Conservation (phyloP, 352 stramenopile species). For the Pythium pyrilobum region DNA sequence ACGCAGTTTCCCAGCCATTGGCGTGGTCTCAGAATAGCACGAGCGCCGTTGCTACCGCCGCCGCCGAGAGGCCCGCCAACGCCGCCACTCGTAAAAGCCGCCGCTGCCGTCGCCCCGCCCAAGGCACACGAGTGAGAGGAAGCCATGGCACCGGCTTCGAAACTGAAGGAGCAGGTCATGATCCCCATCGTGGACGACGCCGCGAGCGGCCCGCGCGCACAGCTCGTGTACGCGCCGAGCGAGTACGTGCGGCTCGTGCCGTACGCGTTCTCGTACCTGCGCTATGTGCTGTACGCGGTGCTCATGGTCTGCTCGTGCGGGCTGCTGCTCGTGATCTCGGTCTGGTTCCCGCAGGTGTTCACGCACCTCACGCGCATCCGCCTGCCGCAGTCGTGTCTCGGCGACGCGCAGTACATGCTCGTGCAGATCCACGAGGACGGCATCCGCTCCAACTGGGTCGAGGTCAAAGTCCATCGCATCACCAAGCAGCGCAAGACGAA, state of each 20-base stretch:
- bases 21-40: too few species aligned
- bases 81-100: too few species aligned
- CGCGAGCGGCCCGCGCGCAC: not conserved
- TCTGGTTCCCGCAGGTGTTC: slow-evolving; percentile 68
- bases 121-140: too few species aligned
- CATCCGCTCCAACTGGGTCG: slow-evolving; percentile 33
- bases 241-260: slow-evolving; percentile 1
- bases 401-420: slow-evolving; percentile 44
- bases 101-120: too few species aligned
- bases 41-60: too few species aligned
- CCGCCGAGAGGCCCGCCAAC: too few species aligned
- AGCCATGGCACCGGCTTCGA: too few species aligned
- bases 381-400: slow-evolving; percentile 14
- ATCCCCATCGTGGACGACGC: slow-evolving; percentile 4
- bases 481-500: not conserved
- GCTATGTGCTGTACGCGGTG: not conserved
- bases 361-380: slow-evolving; percentile 34
- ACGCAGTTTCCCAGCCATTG: too few species aligned
- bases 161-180: slow-evolving; percentile 4
- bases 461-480: slow-evolving; percentile 29
- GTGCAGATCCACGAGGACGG: slow-evolving; percentile 32
- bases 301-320: not conserved
- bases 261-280: slow-evolving; percentile 1
- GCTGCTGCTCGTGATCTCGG: slow-evolving; percentile 31
- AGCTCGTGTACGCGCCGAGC: slow-evolving; percentile 2